These are phyloP conservation scores for Sarocladiaceae sp. DNA, from an alignment of 2,329 filamentous ascomycete species.

Conservation along the genomic window DNA sequence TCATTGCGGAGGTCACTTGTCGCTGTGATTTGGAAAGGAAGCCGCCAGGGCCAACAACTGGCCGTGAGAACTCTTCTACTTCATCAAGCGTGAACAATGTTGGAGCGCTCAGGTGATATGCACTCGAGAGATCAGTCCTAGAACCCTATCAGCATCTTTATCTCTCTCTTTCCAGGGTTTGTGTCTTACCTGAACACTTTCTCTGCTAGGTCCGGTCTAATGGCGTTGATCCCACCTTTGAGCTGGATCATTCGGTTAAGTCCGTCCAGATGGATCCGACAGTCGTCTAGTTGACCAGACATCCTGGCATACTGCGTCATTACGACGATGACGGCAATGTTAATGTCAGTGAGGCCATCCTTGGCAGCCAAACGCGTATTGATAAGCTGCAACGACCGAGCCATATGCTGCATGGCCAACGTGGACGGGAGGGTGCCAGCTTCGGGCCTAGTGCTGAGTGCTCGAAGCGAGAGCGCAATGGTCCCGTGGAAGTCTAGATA, in stretches of 20 bases:
- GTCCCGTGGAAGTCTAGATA: constrained; percentile 6
- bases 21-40: constrained; percentile 1
- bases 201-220: neutral
- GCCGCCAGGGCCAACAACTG: neutral
- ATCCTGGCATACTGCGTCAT: constrained; percentile 5
- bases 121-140: constrained; percentile 3
- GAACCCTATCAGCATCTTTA: neutral
- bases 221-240: constrained; percentile 5
- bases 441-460: neutral
- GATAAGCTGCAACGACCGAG: constrained; percentile 6
- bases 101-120: constrained; percentile 2
- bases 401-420: constrained; percentile 5
- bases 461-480: constrained; percentile 1
- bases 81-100: neutral
- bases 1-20: neutral
- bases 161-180: neutral
- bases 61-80: neutral
- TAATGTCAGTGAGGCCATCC: neutral
- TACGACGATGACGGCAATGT: constrained; percentile 6
- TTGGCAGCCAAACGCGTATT: neutral
- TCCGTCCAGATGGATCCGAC: constrained; percentile 4
- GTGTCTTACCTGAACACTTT: constrained; percentile 7
- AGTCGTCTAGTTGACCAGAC: constrained; percentile 3
- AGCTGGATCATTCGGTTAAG: constrained; percentile 4
- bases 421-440: neutral